Evolutionary conservation across 2,329 filamentous ascomycete species (phyloP).

Genomic region (Cercospora sp.): DNA sequence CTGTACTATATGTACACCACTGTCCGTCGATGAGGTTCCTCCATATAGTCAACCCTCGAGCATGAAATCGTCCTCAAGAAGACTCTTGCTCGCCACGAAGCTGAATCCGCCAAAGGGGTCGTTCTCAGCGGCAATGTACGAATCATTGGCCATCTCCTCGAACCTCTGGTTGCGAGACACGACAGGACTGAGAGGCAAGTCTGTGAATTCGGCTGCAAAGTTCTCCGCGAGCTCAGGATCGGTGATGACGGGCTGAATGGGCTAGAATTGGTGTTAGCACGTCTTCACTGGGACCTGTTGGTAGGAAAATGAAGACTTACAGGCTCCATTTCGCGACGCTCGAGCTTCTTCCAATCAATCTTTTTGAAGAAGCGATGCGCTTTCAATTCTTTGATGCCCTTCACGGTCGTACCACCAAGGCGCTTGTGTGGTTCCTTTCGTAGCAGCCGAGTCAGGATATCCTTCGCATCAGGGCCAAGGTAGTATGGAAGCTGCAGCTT

Average conservation of each 20-base stretch:
- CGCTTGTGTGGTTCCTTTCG: conserved; percentile 91
- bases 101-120: conserved; percentile 57
- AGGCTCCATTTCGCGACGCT: conserved; percentile 76
- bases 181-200: conserved; percentile 75
- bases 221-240: conserved; percentile 96
- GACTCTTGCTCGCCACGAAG: conserved; percentile 54
- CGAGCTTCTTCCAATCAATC: conserved; percentile 90
- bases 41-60: conserved; percentile 37
- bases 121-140: conserved; percentile 33
- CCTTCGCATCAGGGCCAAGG: conserved; percentile 86
- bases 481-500: conserved; percentile 89
- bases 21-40: background rate
- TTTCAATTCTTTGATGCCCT: conserved; percentile 83
- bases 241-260: conserved; percentile 90
- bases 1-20: background rate
- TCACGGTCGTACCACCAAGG: conserved; percentile 82
- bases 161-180: conserved; percentile 39
- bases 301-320: conserved; percentile 14
- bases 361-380: conserved; percentile 94
- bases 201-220: conserved; percentile 90
- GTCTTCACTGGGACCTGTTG: background rate
- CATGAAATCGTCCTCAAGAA: conserved; percentile 46
- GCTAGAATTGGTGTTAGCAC: conserved; percentile 41
- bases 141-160: conserved; percentile 26
- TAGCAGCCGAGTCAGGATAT: conserved; percentile 83